Conservation (phyloP, 1,284 basidiomycete genomes). For the Cryptococcus depauperatus region DNA sequence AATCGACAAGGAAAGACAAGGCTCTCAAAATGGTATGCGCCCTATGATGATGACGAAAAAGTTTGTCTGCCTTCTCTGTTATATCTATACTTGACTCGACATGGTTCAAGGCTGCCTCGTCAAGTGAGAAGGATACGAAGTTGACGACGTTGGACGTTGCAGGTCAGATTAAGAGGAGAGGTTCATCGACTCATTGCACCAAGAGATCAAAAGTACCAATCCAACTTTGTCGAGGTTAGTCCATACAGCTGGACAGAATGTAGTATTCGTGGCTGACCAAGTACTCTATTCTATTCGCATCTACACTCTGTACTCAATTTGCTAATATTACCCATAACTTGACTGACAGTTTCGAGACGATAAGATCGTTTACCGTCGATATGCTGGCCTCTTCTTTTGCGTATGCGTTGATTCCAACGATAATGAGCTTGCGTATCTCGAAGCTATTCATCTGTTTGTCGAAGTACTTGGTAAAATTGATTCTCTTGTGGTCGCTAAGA, state of each 20-base stretch:
- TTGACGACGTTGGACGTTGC: slow-evolving; percentile 6
- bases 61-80: slow-evolving; percentile 43
- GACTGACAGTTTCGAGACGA: slow-evolving; percentile 94
- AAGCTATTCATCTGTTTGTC: slow-evolving; percentile 96
- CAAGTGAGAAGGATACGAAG: too few relatives aligned
- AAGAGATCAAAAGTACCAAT: slow-evolving; percentile 97
- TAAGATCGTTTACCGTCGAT: slow-evolving; percentile 89
- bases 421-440: slow-evolving; percentile 93
- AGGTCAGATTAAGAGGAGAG: slow-evolving; percentile 87
- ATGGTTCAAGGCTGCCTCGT: not conserved
- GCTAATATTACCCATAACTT: slow-evolving; percentile 2
- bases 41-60: slow-evolving; percentile 94
- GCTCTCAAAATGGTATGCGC: slow-evolving; percentile 93
- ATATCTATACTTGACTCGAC: too few relatives aligned
- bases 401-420: slow-evolving; percentile 96
- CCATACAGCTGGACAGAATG: not conserved
- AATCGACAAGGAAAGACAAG: slow-evolving; percentile 97
- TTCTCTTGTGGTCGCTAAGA: not conserved
- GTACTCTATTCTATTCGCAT: not conserved
- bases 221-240: slow-evolving; percentile 93
- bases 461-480: slow-evolving; percentile 77
- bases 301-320: not conserved
- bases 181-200: slow-evolving; percentile 92
- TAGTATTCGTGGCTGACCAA: not conserved
- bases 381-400: slow-evolving; percentile 97